These are phyloP conservation scores for Nitzschia palea DNA, from an alignment of 108 stramenopile species.

Conservation along the genomic window DNA sequence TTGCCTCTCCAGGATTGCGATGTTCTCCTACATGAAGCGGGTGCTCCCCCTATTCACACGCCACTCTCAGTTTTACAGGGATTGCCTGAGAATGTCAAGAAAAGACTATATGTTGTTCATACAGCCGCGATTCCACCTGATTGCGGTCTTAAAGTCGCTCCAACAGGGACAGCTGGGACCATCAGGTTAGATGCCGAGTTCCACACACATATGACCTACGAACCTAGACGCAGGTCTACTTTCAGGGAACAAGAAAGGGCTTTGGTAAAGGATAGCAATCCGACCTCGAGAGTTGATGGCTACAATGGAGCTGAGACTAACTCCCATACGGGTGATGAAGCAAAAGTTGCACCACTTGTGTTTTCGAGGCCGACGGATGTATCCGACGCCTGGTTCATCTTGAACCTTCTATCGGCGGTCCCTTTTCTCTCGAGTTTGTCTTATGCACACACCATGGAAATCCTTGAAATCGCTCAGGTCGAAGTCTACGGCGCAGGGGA, in stretches of 20 bases:
- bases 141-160: slow-evolving; percentile 61
- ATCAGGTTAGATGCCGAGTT: slow-evolving; percentile 49
- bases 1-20: slow-evolving; percentile 81
- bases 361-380: slow-evolving; percentile 66
- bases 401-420: slow-evolving; percentile 67
- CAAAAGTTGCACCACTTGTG: slow-evolving; percentile 48
- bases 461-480: slow-evolving; percentile 68
- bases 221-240: no score
- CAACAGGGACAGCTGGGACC: slow-evolving; percentile 78
- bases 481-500: slow-evolving; percentile 49
- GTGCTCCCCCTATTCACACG: slow-evolving; percentile 89
- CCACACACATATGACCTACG: no score
- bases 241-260: not conserved
- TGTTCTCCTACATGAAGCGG: slow-evolving; percentile 85
- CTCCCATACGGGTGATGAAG: no score
- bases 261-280: not conserved
- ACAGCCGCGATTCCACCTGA: slow-evolving; percentile 51
- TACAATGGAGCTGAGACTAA: not conserved
- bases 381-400: slow-evolving; percentile 82
- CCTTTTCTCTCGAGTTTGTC: slow-evolving; percentile 72
- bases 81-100: slow-evolving; percentile 63
- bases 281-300: not conserved
- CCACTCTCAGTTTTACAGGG: slow-evolving; percentile 67
- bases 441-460: slow-evolving; percentile 72
- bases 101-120: slow-evolving; percentile 83